Evolutionary conservation across 352 stramenopile genomes (phyloP).

Genomic region (Phytopythium mirpurense): DNA sequence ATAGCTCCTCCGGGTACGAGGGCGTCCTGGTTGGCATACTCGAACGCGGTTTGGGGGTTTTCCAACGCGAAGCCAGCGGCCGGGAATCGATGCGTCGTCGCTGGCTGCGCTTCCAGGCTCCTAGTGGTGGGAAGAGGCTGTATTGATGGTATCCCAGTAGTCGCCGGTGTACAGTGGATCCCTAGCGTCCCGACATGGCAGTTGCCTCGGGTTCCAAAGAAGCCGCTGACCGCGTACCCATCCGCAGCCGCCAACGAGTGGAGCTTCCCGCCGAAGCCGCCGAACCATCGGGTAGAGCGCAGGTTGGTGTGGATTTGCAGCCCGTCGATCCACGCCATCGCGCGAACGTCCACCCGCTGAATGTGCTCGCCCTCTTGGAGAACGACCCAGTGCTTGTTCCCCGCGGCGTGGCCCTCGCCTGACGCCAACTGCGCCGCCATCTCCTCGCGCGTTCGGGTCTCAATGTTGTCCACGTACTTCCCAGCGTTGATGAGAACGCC

Average conservation of each 20-base stretch:
- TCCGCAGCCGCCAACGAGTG: constrained; percentile 34
- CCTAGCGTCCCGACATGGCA: constrained; percentile 45
- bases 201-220: constrained; percentile 48
- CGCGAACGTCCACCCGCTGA: constrained; percentile 41
- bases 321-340: constrained; percentile 61
- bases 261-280: constrained; percentile 42
- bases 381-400: constrained; percentile 36
- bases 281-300: constrained; percentile 52
- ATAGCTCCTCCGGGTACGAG: constrained; percentile 19
- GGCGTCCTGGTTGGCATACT: not conserved
- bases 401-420: constrained; percentile 18
- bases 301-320: constrained; percentile 62
- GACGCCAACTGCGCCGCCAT: constrained; percentile 20
- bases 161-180: constrained; percentile 22
- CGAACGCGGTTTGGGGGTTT: constrained; percentile 19
- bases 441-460: constrained; percentile 34
- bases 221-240: constrained; percentile 37
- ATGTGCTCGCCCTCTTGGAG: constrained; percentile 41
- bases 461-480: constrained; percentile 40
- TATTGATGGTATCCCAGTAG: not conserved
- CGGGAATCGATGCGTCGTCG: constrained; percentile 10
- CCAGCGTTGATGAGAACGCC: constrained; percentile 32
- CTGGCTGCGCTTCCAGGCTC: not conserved
- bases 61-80: constrained; percentile 25
- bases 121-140: not conserved